Conservation (phyloP, 1,284 basidiomycete genomes). For the Tetrapyrgos nigripes region DNA sequence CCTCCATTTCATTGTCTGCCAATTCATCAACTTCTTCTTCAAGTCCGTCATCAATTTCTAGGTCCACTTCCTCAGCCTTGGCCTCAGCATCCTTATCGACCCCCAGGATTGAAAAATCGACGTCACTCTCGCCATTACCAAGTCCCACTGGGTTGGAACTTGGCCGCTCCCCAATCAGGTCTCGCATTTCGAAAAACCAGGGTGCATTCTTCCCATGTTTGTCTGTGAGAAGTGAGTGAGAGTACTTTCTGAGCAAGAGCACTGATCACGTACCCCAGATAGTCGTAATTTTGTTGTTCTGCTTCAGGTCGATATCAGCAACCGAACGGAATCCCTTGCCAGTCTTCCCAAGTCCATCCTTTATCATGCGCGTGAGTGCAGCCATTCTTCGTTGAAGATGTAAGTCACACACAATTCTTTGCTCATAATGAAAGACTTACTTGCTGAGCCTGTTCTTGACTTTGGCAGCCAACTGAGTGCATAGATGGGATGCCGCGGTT, state of each 20-base stretch:
- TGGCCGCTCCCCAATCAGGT: slow-evolving; percentile 9
- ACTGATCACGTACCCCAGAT: slow-evolving; percentile 13
- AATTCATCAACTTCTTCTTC: too few species aligned
- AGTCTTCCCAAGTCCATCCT: slow-evolving; percentile 13
- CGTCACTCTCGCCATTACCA: not conserved
- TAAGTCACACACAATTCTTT: too few species aligned
- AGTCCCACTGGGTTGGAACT: slow-evolving; percentile 1
- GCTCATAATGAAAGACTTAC: too few species aligned
- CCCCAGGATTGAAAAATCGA: not conserved
- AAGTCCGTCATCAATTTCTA: too few species aligned
- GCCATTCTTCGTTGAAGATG: too few species aligned
- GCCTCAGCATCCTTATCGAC: too few species aligned
- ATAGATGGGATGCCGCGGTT: not conserved
- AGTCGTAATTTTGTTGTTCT: slow-evolving; percentile 15
- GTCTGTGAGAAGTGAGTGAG: not conserved
- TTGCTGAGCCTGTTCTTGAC: not conserved
- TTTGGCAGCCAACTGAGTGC: not conserved
- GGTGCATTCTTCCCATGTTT: slow-evolving; percentile 2
- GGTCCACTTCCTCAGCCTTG: too few species aligned
- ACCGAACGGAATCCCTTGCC: slow-evolving; percentile 12
- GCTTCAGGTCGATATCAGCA: slow-evolving; percentile 16
- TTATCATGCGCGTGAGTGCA: slow-evolving; percentile 5
- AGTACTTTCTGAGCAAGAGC: too few species aligned
- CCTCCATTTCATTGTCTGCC: too few species aligned
- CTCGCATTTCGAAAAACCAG: slow-evolving; percentile 8